Base-by-base conservation (phyloP, 768 basidiomycete species). In the Lactarius psammicola region DNA sequence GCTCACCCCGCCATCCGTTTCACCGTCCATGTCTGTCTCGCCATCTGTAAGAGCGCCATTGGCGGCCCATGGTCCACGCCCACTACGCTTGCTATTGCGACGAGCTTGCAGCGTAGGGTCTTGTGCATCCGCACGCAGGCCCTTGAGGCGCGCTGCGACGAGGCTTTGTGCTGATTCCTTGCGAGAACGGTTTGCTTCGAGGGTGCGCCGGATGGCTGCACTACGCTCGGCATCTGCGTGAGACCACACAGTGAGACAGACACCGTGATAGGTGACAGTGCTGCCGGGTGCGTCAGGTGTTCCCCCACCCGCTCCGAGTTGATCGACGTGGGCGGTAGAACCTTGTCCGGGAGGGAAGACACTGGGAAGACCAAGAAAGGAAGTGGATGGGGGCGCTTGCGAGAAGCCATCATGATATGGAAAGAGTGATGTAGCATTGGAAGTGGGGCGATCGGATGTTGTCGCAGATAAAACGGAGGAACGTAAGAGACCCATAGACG, bases 171-270 rank as follows among this genome's bases (percentile, higher is more conserved):
- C 87, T 36, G 87, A 89, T 75, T 93, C 90, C 74, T 91, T 90
- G 62, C 90, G 85, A 49, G 83, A 85, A 54, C 90, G 85, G 56
- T 88, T 85, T 0, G 88, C 88, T 74, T 93, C 92, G 56, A 92
- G 81, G 8, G 90, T 91, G 58, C 88, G 84, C 26, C 93, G 86
- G 71, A 95, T 95, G 1, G 94, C 94, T 17, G 81, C 82, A 62
- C 89, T 88, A 56, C 94, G 87, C 71, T 94, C 89, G 0, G 88
- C 87, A 73, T 98, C 95, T 23, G 94, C 94, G 72, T 95, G 94
- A 4, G 92, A 94, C 94, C 94, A 98, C 2, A 97, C 93, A 1
- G 94, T 94, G 65, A 98, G 81, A 70, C 93, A 94, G 42, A 96
- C 94, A 56, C 94, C 94, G 73, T 97, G 86, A 74, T 93, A 96